Base-by-base conservation (phyloP, 2,329 filamentous ascomycete genomes). In the Cordyceps tenuipes region DNA sequence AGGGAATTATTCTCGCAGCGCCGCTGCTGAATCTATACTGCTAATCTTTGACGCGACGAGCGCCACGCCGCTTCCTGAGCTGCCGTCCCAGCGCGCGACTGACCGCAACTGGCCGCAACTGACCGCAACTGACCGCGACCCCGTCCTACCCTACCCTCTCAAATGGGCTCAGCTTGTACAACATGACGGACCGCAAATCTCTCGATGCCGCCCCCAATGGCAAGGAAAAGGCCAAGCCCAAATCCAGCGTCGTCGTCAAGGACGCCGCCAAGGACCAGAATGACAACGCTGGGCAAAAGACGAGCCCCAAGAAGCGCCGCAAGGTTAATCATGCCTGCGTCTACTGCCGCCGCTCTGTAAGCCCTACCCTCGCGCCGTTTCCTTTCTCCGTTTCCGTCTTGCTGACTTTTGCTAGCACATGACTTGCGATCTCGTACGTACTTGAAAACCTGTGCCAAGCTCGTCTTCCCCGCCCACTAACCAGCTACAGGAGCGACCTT, bases 271-370 rank as follows among this genome's bases (percentile, higher is more conserved):
- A 72, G 63, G 64, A 66, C 57, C 69, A 68, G 58, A 68, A 66
- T 59, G 66, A 63, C 51, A 60, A 59, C 51, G 64, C 62, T 49
- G 66, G 63, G 50, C 31, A 59, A 21, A 66, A 76, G 65, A 80
- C 82, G 73, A 89, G 84, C 72, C 86, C 87, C 53, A 92, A 90
- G 78, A 92, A 91, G 81, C 83, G 89, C 76, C 88, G 89, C 79
- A 93, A 93, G 78, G 89, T 93, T 67, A 92, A 91, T 78, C 89
- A 93, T 77, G 89, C 89, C 72, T 93, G 89, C 78, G 88, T 93
- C 71, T 93, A 93, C 77, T 93, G 89, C 77, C 87, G 89, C 75
- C 85, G 89, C 84, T 93, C 90, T 83, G 89, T 91, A 85, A 90
- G 88, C 87, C 68, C 43, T 47, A 7, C 13, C 7, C 49, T 17